Evolutionary conservation across 805 yeast species (phyloP).

Genomic region (Ogataea allantospora): DNA sequence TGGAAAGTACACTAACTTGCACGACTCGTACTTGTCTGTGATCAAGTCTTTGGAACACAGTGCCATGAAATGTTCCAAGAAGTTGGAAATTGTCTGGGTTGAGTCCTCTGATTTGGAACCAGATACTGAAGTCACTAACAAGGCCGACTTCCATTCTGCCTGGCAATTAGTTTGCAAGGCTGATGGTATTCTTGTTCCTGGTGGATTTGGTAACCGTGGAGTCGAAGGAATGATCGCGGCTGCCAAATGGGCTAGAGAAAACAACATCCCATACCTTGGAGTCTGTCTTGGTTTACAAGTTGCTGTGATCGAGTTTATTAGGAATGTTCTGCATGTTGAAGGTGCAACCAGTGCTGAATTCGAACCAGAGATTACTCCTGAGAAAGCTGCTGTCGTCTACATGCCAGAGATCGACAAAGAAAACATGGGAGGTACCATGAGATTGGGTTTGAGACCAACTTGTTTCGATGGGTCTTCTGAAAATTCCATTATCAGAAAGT

Average conservation of each 20-base stretch:
- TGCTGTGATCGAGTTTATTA: conserved; percentile 90
- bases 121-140: conserved; percentile 57
- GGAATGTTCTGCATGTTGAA: conserved; percentile 68
- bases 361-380: conserved; percentile 57
- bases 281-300: conserved; percentile 97
- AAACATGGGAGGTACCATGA: conserved; percentile 98
- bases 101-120: conserved; percentile 90
- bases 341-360: conserved; percentile 84
- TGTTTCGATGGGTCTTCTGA: conserved; percentile 68
- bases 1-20: conserved; percentile 94
- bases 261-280: conserved; percentile 90
- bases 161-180: conserved; percentile 94
- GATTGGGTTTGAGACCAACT: conserved; percentile 92
- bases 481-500: conserved; percentile 60
- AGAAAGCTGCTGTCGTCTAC: conserved; percentile 78
- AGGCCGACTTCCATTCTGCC: conserved; percentile 85
- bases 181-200: conserved; percentile 96
- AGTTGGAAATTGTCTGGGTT: conserved; percentile 90
- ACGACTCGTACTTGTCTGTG: conserved; percentile 92
- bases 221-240: conserved; percentile 98
- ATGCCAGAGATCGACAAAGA: conserved; percentile 98
- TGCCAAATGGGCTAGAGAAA: conserved; percentile 97
- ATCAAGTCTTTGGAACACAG: conserved; percentile 95
- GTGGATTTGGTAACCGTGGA: conserved; percentile 97
- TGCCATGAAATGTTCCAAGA: conserved; percentile 83